phyloP scores from a whole-genome alignment of 2,329 filamentous ascomycete genomes.

The Aureobasidium leucospermi region DNA sequence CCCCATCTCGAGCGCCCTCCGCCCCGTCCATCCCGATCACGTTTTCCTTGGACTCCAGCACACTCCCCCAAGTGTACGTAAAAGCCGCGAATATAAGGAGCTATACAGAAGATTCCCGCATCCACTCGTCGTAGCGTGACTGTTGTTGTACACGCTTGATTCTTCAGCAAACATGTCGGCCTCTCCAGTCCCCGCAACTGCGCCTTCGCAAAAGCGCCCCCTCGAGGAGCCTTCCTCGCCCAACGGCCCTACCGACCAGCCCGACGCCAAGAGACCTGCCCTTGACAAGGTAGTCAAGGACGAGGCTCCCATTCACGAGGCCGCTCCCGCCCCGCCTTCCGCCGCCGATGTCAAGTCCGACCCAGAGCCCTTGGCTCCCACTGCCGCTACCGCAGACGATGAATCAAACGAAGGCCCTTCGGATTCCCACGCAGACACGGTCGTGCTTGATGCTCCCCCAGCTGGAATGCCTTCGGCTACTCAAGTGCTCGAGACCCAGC shows the following conservation, averaged over 20 bases:
- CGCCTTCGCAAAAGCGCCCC: slow-evolving; percentile 69
- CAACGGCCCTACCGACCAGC: slow-evolving; percentile 82
- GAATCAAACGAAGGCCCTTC: slow-evolving; percentile 39
- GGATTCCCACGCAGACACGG: slow-evolving; percentile 60
- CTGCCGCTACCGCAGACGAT: slow-evolving; percentile 32
- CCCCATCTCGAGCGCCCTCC: slow-evolving; percentile 12
- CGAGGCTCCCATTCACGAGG: slow-evolving; percentile 26
- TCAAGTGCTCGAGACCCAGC: slow-evolving; percentile 46
- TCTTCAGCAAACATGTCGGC: slow-evolving; percentile 14
- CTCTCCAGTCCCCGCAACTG: slow-evolving; percentile 15
- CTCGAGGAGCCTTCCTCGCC: slow-evolving; percentile 96
- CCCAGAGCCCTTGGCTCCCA: slow-evolving; percentile 34
- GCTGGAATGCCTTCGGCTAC: slow-evolving; percentile 38
- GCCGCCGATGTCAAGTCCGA: slow-evolving; percentile 19
- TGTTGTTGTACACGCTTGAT: slow-evolving; percentile 11
- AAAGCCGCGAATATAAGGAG: slow-evolving; percentile 14
- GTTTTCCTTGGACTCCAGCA: slow-evolving; percentile 13
- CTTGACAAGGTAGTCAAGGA: slow-evolving; percentile 82
- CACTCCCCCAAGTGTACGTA: slow-evolving; percentile 14
- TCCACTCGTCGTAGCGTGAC: slow-evolving; percentile 6
- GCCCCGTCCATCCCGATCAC: slow-evolving; percentile 12
- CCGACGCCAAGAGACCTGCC: slow-evolving; percentile 92
- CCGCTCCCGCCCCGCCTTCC: slow-evolving; percentile 19
- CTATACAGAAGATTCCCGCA: slow-evolving; percentile 3
- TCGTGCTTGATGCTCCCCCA: slow-evolving; percentile 58